Percentiles rank a stretch among this genome's conserved stretches.
Conservation (phyloP, 371 early-diverging fungal species). For the Gilbertella persicaria region DNA sequence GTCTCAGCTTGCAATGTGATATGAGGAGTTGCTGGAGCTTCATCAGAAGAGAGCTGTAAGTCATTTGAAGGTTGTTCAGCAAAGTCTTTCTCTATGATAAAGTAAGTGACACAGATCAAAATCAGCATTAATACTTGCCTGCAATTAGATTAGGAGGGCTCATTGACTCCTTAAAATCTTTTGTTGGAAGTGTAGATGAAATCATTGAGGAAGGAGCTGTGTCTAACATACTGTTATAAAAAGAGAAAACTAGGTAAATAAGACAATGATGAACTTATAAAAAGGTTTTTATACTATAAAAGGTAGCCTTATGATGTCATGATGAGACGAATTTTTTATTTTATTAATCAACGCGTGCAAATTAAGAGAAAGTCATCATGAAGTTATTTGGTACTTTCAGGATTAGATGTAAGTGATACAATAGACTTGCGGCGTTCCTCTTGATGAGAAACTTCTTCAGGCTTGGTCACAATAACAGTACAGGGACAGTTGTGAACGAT, state of each 20-base stretch:
- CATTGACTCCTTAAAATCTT: background rate
- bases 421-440: constrained; percentile 27
- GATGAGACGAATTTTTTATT: background rate
- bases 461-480: constrained; percentile 48
- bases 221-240: background rate
- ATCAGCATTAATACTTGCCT: background rate
- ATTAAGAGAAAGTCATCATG: background rate
- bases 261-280: background rate
- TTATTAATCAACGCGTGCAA: background rate
- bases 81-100: constrained; percentile 4
- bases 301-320: constrained; percentile 5
- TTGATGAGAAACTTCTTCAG: constrained; percentile 12
- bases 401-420: constrained; percentile 14
- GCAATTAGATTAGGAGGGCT: background rate
- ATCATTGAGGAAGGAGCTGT: no score
- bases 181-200: no score
- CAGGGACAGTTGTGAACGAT: constrained; percentile 53
- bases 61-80: background rate
- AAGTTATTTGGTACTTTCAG: constrained; percentile 14
- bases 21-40: background rate
- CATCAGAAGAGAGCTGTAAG: background rate
- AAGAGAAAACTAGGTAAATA: background rate
- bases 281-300: background rate
- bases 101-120: background rate
- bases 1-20: background rate